Evolutionary conservation across 495 filamentous ascomycete species (phyloP).

Genomic region (Astrocystis sublimbata): DNA sequence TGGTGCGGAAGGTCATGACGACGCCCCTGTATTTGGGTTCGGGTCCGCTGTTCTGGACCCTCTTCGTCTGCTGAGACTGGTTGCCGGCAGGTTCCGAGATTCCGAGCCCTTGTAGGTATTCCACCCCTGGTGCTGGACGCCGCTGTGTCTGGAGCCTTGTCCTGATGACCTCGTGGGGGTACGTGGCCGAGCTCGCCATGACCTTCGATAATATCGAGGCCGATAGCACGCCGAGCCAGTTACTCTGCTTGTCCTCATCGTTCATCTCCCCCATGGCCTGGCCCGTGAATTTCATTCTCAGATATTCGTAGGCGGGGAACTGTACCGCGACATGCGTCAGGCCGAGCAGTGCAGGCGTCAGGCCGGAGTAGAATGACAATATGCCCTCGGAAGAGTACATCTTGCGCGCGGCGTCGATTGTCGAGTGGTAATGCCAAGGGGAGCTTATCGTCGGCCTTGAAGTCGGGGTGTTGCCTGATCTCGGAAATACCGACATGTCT

Average conservation of each 20-base stretch:
- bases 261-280: constrained; percentile 69
- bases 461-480: constrained; percentile 48
- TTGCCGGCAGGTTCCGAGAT: constrained; percentile 33
- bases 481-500: constrained; percentile 44
- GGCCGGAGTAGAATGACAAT: constrained; percentile 90
- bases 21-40: constrained; percentile 77
- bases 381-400: constrained; percentile 93
- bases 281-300: constrained; percentile 89
- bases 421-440: constrained; percentile 88
- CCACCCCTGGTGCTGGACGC: constrained; percentile 55
- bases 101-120: constrained; percentile 66
- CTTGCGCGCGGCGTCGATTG: constrained; percentile 85
- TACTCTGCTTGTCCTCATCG: constrained; percentile 37
- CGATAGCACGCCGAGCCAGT: constrained; percentile 69
- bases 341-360: constrained; percentile 87
- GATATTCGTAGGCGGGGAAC: constrained; percentile 92
- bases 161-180: constrained; percentile 93
- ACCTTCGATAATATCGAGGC: constrained; percentile 96
- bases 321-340: constrained; percentile 96
- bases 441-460: constrained; percentile 52
- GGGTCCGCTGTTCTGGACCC: constrained; percentile 26
- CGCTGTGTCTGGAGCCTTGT: constrained; percentile 89
- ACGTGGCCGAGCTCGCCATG: constrained; percentile 91
- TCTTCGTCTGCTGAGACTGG: constrained; percentile 28
- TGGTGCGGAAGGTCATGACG: constrained; percentile 77